phyloP scores from a whole-genome alignment of 352 stramenopile genomes.

The Globisporangium nunn region DNA sequence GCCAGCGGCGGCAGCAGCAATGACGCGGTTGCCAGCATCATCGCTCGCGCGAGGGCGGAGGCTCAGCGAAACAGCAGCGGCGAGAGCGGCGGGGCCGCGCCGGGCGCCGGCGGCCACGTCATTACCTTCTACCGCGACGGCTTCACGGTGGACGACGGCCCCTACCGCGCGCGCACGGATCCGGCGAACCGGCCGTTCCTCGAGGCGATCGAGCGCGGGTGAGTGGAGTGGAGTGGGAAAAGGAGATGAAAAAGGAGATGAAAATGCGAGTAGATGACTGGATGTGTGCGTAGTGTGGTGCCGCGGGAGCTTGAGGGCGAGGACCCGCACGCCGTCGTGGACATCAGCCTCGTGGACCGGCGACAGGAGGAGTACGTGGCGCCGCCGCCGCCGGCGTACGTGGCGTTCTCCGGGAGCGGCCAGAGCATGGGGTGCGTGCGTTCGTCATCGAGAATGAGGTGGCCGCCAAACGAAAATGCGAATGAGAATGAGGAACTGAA shows the following conservation, averaged over 20 bases:
- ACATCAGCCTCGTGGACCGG: slow-evolving; percentile 84
- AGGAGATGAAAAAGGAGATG: not conserved
- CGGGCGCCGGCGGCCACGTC: slow-evolving; percentile 31
- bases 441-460: not conserved
- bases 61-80: slow-evolving; percentile 22
- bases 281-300: slow-evolving; percentile 32
- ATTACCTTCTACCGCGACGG: slow-evolving; percentile 85
- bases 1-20: slow-evolving; percentile 20
- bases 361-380: slow-evolving; percentile 77
- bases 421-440: slow-evolving; percentile 62
- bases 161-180: slow-evolving; percentile 67
- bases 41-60: slow-evolving; percentile 71
- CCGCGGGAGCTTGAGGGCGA: slow-evolving; percentile 70
- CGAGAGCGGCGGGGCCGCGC: slow-evolving; percentile 7
- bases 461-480: too few relatives aligned
- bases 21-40: slow-evolving; percentile 77
- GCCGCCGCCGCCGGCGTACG: slow-evolving; percentile 66
- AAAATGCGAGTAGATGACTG: not conserved
- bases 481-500: too few relatives aligned
- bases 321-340: slow-evolving; percentile 58
- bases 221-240: not conserved
- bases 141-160: slow-evolving; percentile 77
- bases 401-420: slow-evolving; percentile 78
- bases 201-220: slow-evolving; percentile 73
- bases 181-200: slow-evolving; percentile 71